Evolutionary conservation across 1,139 yeast genomes (phyloP).

Genomic region (Kazachstania sp.): DNA sequence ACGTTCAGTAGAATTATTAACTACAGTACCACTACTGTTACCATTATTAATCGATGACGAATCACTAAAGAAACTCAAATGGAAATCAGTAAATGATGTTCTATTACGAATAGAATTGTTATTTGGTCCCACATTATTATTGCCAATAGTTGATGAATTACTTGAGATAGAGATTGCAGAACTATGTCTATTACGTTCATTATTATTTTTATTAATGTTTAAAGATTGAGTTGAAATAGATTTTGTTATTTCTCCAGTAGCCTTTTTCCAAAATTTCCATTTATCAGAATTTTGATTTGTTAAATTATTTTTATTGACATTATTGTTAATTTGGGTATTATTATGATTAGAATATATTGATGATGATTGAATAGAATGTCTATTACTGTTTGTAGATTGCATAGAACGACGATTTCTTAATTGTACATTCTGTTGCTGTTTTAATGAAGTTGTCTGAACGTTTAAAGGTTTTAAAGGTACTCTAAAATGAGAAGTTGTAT

Average conservation of each 20-base stretch:
- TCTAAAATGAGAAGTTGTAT: constrained; percentile 7
- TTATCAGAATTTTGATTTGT: constrained; percentile 9
- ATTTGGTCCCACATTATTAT: neutral
- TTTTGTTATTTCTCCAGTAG: constrained; percentile 1
- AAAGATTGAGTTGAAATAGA: constrained; percentile 1
- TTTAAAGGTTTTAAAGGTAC: constrained; percentile 9
- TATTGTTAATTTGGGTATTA: neutral
- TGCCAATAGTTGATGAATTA: neutral
- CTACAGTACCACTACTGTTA: constrained; percentile 6
- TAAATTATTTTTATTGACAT: neutral
- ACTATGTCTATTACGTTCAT: neutral
- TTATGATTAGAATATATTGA: constrained; percentile 1
- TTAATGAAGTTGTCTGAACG: neutral
- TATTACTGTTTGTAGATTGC: neutral
- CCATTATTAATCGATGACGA: constrained; percentile 2
- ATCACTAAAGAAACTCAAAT: constrained; percentile 14
- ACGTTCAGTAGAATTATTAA: neutral
- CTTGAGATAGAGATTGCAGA: neutral
- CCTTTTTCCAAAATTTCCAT: constrained; percentile 32
- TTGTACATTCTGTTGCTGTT: neutral
- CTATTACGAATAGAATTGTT: constrained; percentile 13
- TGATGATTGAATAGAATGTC: neutral
- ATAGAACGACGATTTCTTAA: constrained; percentile 1
- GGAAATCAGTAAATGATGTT: constrained; percentile 23
- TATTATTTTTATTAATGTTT: neutral